phyloP scores from a whole-genome alignment of 176 grass and related monocot genomes.

The Poa pratensis region DNA sequence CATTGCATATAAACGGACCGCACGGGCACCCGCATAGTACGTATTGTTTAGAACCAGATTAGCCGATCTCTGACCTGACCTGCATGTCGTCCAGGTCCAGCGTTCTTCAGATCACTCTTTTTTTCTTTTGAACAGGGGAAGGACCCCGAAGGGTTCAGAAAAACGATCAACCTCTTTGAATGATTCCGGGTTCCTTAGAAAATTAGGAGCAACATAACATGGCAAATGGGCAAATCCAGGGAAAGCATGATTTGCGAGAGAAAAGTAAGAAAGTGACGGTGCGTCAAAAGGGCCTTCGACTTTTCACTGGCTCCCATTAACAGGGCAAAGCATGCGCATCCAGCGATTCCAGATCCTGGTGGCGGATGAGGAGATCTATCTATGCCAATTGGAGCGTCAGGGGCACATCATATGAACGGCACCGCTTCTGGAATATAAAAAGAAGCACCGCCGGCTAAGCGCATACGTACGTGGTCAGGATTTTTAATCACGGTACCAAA shows the following conservation, averaged over 20 bases:
- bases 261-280: conserved; percentile 30
- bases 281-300: conserved; percentile 11
- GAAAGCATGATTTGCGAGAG: neutral
- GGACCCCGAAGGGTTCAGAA: no score
- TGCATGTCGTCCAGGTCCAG: no score
- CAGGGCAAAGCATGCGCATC: conserved; percentile 5
- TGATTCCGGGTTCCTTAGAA: no score
- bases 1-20: no score
- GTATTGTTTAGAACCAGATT: no score
- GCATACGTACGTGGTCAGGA: neutral
- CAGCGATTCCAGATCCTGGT: neutral
- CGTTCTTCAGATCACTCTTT: no score
- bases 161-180: no score
- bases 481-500: neutral
- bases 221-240: neutral
- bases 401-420: conserved; percentile 24
- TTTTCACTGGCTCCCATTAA: conserved; percentile 24
- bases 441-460: neutral
- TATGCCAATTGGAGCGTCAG: conserved; percentile 48
- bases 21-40: no score
- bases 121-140: no score
- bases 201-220: neutral
- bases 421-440: neutral
- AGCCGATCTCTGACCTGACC: no score
- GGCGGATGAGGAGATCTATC: neutral